Percentiles rank a stretch among this genome's conserved stretches.
phyloP scores from a whole-genome alignment of 495 filamentous ascomycete genomes.

The Penicillium angulare region DNA sequence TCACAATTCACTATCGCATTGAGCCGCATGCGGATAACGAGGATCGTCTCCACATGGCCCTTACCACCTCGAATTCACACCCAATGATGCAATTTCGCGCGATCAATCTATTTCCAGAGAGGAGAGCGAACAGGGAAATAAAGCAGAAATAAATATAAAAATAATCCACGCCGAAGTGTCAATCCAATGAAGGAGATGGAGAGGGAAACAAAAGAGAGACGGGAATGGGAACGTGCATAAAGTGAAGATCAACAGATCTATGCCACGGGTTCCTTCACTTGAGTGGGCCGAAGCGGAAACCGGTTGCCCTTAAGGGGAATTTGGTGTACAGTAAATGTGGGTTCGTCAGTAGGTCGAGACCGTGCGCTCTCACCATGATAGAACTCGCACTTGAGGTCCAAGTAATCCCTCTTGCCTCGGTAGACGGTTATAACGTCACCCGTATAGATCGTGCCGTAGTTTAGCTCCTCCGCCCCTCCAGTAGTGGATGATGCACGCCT shows the following conservation, averaged over 20 bases:
- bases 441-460: conserved; percentile 67
- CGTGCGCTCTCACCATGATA: conserved; percentile 50
- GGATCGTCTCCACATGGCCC: conserved; percentile 13
- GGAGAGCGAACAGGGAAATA: not conserved
- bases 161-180: no score
- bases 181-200: no score
- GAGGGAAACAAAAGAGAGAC: no score
- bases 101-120: conserved; percentile 20
- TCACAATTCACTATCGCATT: not conserved
- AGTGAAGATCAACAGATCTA: not conserved
- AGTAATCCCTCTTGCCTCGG: conserved; percentile 37
- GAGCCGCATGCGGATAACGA: conserved; percentile 24
- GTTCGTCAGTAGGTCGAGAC: conserved; percentile 40
- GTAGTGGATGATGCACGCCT: conserved; percentile 41
- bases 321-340: conserved; percentile 39
- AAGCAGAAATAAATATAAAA: not conserved
- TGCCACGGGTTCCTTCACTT: conserved; percentile 11
- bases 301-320: conserved; percentile 34
- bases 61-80: conserved; percentile 12
- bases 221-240: no score
- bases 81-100: conserved; percentile 14
- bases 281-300: conserved; percentile 16
- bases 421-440: conserved; percentile 72
- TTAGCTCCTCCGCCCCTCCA: conserved; percentile 45
- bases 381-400: conserved; percentile 55